A percentile compares a stretch with the other conserved stretches of the same genome.
Evolutionary conservation across 2,329 filamentous ascomycete species (phyloP).

Genomic region (Talaromyces sp.): DNA sequence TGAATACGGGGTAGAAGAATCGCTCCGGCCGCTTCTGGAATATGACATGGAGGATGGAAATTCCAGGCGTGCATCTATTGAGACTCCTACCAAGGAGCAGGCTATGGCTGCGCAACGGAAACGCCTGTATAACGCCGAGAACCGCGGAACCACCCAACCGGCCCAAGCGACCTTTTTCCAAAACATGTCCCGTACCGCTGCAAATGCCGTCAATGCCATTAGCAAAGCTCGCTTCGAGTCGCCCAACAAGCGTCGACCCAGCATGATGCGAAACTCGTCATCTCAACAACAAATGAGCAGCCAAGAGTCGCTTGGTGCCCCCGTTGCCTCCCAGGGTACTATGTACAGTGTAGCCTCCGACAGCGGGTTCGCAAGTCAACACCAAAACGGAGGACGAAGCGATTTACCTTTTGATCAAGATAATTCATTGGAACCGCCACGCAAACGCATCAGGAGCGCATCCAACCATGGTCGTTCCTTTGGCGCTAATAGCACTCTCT

Average conservation of each 20-base stretch:
- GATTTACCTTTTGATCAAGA: conserved; percentile 46
- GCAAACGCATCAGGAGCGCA: conserved; percentile 63
- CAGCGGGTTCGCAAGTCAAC: conserved; percentile 58
- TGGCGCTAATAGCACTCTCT: conserved; percentile 26
- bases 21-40: conserved; percentile 43
- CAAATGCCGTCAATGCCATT: conserved; percentile 88
- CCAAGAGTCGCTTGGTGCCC: conserved; percentile 59
- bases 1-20: conserved; percentile 53
- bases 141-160: conserved; percentile 54
- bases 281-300: conserved; percentile 41
- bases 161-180: conserved; percentile 89
- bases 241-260: conserved; percentile 62
- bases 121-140: conserved; percentile 79
- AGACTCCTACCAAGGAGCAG: conserved; percentile 97
- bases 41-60: conserved; percentile 50
- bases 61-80: conserved; percentile 68
- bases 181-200: conserved; percentile 90
- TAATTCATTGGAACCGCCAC: conserved; percentile 66
- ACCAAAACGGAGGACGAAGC: conserved; percentile 42
- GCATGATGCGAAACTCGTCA: conserved; percentile 65
- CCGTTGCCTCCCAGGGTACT: conserved; percentile 76
- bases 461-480: conserved; percentile 46
- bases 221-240: conserved; percentile 95
- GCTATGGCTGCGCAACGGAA: conserved; percentile 95
- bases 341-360: conserved; percentile 64